Evolutionary conservation across 768 basidiomycete species (phyloP).

Genomic region (Boletus sp.): DNA sequence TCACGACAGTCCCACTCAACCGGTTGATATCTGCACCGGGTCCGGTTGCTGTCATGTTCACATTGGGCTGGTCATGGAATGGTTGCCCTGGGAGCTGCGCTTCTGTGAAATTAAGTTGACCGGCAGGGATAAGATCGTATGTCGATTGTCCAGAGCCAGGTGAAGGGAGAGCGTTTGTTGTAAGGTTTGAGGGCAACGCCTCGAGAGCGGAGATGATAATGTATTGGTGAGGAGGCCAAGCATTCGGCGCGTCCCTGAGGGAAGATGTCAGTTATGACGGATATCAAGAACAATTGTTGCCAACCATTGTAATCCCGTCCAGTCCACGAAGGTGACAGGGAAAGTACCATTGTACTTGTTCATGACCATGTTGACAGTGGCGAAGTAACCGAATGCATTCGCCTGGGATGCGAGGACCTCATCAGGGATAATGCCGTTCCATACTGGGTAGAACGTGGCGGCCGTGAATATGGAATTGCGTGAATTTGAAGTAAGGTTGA

Average conservation of each 20-base stretch:
- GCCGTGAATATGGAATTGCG: conserved; percentile 67
- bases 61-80: conserved; percentile 35
- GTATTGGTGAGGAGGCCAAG: conserved; percentile 87
- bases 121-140: conserved; percentile 67
- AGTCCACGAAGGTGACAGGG: conserved; percentile 72
- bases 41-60: conserved; percentile 52
- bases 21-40: conserved; percentile 60
- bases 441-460: conserved; percentile 82
- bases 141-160: conserved; percentile 52
- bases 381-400: conserved; percentile 71
- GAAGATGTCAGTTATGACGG: neutral
- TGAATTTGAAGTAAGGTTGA: conserved; percentile 67
- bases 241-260: conserved; percentile 77
- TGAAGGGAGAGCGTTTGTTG: conserved; percentile 53
- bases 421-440: conserved; percentile 81
- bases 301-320: conserved; percentile 79
- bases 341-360: conserved; percentile 87
- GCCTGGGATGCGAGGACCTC: conserved; percentile 56
- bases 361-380: conserved; percentile 72
- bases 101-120: conserved; percentile 82
- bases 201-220: conserved; percentile 76
- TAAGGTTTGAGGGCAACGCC: conserved; percentile 70
- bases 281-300: conserved; percentile 1
- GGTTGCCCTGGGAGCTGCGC: conserved; percentile 68
- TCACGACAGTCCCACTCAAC: conserved; percentile 53